A percentile compares a stretch with the other conserved stretches of the same genome.
phyloP scores from a whole-genome alignment of 352 stramenopile genomes.

The Halophytophthora polymorphica region DNA sequence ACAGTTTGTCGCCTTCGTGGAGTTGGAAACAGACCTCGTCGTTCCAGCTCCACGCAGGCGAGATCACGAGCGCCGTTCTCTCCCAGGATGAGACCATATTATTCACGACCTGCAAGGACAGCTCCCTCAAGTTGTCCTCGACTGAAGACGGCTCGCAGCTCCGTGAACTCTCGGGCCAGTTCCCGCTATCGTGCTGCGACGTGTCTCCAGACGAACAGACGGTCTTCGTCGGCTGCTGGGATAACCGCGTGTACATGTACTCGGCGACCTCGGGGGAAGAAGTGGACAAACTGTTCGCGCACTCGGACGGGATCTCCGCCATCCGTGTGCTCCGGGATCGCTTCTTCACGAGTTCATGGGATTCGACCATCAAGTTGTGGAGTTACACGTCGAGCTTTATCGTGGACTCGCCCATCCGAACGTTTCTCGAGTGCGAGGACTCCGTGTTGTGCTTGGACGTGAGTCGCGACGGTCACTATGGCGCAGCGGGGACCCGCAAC shows the following conservation, averaged over 20 bases:
- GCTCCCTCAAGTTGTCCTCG: constrained; percentile 50
- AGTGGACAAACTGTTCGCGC: constrained; percentile 60
- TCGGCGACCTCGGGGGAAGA: constrained; percentile 47
- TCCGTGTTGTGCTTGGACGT: constrained; percentile 65
- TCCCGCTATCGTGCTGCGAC: constrained; percentile 65
- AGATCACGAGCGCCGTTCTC: constrained; percentile 63
- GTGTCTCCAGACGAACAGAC: constrained; percentile 61
- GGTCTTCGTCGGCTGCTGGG: constrained; percentile 66
- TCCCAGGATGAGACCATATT: constrained; percentile 44
- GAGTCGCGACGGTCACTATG: constrained; percentile 47
- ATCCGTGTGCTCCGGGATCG: constrained; percentile 55
- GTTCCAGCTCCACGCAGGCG: constrained; percentile 43
- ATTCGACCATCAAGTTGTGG: constrained; percentile 77
- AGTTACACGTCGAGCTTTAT: constrained; percentile 57
- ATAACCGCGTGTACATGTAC: constrained; percentile 79
- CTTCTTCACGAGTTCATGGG: constrained; percentile 75
- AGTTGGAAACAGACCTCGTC: constrained; percentile 49
- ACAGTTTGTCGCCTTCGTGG: constrained; percentile 27
- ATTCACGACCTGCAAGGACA: constrained; percentile 75
- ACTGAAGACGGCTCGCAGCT: constrained; percentile 25
- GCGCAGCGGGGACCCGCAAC: constrained; percentile 53
- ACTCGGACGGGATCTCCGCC: constrained; percentile 68
- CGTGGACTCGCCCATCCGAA: constrained; percentile 42
- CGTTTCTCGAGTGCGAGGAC: constrained; percentile 62
- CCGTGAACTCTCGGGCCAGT: constrained; percentile 28